These are phyloP conservation scores for Botryotinia narcissicola DNA, from an alignment of 2,329 filamentous ascomycete genomes.

Conservation along the genomic window DNA sequence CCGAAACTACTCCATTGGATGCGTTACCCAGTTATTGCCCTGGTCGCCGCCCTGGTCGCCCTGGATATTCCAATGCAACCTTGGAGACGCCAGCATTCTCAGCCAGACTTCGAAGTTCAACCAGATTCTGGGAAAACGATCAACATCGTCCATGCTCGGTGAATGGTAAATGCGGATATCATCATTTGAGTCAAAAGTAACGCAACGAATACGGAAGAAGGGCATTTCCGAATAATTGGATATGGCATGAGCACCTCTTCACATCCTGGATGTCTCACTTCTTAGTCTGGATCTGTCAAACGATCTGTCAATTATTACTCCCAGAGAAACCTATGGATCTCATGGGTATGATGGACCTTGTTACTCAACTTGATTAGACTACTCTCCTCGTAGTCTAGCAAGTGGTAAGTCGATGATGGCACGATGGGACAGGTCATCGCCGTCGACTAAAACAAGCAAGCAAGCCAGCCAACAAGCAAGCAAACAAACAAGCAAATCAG, in stretches of 20 bases:
- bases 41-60: not conserved
- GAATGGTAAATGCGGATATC: not conserved
- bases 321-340: not conserved
- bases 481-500: not conserved
- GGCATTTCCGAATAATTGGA: conserved; percentile 1
- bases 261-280: not conserved
- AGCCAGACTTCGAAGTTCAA: not conserved
- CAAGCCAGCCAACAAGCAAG: not conserved
- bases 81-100: not conserved
- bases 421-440: not conserved
- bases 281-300: not conserved
- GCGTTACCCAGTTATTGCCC: not conserved
- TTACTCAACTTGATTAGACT: not conserved
- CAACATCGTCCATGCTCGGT: not conserved
- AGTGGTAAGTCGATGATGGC: not conserved
- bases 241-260: not conserved
- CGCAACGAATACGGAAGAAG: not conserved
- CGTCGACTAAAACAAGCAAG: not conserved
- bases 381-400: not conserved
- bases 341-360: not conserved
- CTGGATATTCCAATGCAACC: not conserved
- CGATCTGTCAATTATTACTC: not conserved
- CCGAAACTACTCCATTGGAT: not conserved
- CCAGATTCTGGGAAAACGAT: not conserved
- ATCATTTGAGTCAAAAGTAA: not conserved